phyloP scores from a whole-genome alignment of 2,329 filamentous ascomycete species.

The Penicillium vulpinum region DNA sequence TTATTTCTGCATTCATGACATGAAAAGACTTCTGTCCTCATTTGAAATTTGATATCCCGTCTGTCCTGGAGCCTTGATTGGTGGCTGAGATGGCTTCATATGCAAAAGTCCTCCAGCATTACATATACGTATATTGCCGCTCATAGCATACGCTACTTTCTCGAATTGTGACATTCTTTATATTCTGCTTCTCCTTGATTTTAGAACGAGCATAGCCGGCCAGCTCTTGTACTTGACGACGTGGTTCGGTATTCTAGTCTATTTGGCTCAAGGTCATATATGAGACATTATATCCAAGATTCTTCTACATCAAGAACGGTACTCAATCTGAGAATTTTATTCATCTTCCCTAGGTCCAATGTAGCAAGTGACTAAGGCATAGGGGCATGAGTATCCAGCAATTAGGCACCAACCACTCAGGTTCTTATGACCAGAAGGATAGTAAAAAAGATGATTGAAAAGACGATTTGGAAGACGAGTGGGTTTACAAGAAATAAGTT shows the following conservation, averaged over 20 bases:
- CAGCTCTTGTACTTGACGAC: neutral
- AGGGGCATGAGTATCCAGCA: too few species aligned
- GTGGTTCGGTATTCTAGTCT: neutral
- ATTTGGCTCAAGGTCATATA: neutral
- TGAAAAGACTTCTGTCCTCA: conserved; percentile 8
- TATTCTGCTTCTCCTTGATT: neutral
- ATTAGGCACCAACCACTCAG: too few species aligned
- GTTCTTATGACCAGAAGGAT: too few species aligned
- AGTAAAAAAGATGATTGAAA: too few species aligned
- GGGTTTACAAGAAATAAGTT: too few species aligned
- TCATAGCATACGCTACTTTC: neutral
- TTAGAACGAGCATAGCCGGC: neutral
- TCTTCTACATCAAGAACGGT: too few species aligned
- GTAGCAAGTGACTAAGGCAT: too few species aligned
- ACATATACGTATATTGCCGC: neutral
- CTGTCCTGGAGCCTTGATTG: neutral
- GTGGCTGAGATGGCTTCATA: neutral
- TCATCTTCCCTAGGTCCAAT: too few species aligned
- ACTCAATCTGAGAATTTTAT: too few species aligned
- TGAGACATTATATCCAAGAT: neutral
- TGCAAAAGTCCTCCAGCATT: neutral
- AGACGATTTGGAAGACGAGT: too few species aligned
- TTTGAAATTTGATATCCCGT: conserved; percentile 21
- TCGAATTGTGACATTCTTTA: neutral
- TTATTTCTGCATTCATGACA: conserved; percentile 18